Evolutionary conservation across 2,329 filamentous ascomycete species (phyloP).

Genomic region (Teratosphaeria zuluensis): DNA sequence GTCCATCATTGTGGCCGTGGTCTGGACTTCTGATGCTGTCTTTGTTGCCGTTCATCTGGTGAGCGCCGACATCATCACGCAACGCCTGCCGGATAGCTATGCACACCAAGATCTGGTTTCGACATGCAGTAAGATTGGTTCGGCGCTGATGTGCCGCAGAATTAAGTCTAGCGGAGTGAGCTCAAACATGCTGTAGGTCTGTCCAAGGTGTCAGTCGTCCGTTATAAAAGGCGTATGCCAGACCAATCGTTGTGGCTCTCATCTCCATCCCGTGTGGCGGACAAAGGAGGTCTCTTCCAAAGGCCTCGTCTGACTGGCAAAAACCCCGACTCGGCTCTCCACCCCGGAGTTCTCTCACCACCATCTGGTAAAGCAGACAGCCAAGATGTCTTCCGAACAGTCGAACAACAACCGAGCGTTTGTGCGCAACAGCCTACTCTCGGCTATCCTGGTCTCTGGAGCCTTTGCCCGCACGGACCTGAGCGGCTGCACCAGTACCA

Average conservation of each 20-base stretch:
- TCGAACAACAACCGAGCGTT: not conserved
- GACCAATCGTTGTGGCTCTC: not conserved
- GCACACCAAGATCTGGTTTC: too few species aligned
- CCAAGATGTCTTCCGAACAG: slow-evolving; percentile 15
- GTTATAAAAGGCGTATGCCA: not conserved
- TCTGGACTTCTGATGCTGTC: too few species aligned
- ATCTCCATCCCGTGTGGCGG: not conserved
- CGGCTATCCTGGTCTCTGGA: slow-evolving; percentile 19
- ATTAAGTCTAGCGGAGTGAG: too few species aligned
- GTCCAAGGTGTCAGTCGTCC: not conserved
- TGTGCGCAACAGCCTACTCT: slow-evolving; percentile 9
- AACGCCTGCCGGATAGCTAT: too few species aligned
- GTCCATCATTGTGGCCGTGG: too few species aligned
- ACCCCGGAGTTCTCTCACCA: not conserved
- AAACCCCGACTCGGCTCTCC: not conserved
- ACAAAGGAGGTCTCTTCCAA: not conserved
- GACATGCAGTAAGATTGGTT: too few species aligned
- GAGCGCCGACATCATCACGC: too few species aligned
- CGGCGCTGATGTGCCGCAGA: too few species aligned
- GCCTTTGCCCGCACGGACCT: slow-evolving; percentile 30
- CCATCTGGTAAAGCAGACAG: not conserved
- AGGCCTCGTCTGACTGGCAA: not conserved
- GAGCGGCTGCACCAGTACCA: slow-evolving; percentile 35
- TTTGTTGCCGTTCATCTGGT: too few species aligned
- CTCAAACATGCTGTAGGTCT: too few species aligned